Base-by-base conservation (phyloP, 257 asterid species). In the Fraxinus excelsior region DNA sequence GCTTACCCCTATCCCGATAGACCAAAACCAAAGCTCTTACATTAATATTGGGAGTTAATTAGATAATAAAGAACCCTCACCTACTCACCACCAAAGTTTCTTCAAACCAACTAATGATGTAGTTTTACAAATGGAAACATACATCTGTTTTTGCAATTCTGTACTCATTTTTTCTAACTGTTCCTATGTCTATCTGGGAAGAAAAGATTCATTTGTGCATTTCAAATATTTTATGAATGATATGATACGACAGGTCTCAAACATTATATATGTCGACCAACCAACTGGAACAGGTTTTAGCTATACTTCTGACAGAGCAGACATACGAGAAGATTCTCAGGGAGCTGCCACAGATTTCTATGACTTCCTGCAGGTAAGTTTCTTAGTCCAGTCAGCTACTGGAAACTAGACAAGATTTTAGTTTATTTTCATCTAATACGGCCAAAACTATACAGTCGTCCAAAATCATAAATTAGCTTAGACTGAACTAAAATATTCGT, bases 241-340 rank as follows among this genome's bases (percentile, higher is more conserved):
- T 78, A 32, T 74, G 51, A 35, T 14, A 62, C 5, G 49, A 38
- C 82, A 85, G 91, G 86, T 18, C 26, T 76, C 91, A 2, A 86
- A 84, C 75, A 77, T 88, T 72, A 80, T 88, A 75, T 87, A 83
- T 5, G 79, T 87, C 2, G 88, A 87, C 81, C 90, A 87, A 67
- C 91, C 90, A 42, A 84, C 67, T 0, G 91, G 91, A 35, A 85
- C 90, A 0, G 91, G 90, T 32, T 85, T 87, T 35, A 85, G 90
- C 53, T 82, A 84, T 76, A 58, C 80, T 68, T 60, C 83, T 0
- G 29, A 79, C 44, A 9, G 8, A 3, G 74, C 51, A 16, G 91
- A 87, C 28, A 66, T 77, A 11, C 82, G 82, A 12, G 14, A 16
- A 40, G 67, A 31, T 72, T 82, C 79, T 26, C 72, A 46, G 25